Conservation (phyloP, 2,329 filamentous ascomycete genomes). For the Dothistroma pini region DNA sequence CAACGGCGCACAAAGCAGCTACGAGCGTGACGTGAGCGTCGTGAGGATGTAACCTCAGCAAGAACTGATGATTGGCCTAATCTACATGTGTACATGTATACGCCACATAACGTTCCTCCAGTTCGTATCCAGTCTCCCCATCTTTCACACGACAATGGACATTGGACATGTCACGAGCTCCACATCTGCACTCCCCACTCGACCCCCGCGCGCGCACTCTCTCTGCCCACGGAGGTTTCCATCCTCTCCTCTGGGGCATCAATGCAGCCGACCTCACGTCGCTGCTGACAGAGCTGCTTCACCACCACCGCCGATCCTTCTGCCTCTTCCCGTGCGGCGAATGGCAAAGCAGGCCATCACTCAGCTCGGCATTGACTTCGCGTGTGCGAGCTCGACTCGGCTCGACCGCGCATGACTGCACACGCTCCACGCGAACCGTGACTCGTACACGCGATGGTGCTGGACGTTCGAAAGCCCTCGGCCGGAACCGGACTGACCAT, state of each 20-base stretch:
- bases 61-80: too few species aligned
- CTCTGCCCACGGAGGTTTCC: not conserved
- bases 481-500: constrained; percentile 25
- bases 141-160: not conserved
- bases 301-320: not conserved
- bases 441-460: constrained; percentile 17
- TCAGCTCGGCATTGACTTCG: not conserved
- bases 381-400: not conserved
- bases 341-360: not conserved
- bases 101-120: too few species aligned
- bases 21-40: too few species aligned
- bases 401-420: not conserved
- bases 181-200: not conserved
- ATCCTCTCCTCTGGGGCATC: not conserved
- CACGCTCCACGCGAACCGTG: not conserved
- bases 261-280: not conserved
- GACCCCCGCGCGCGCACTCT: not conserved
- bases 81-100: too few species aligned
- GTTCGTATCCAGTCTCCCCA: not conserved
- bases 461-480: constrained; percentile 29
- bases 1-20: not conserved
- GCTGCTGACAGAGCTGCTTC: not conserved
- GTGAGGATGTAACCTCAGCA: too few species aligned
- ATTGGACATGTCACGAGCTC: not conserved
- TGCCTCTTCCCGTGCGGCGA: not conserved